These are phyloP conservation scores for Coccomyxa subellipsoidea DNA, from an alignment of 163 green algal genomes.

Conservation along the genomic window DNA sequence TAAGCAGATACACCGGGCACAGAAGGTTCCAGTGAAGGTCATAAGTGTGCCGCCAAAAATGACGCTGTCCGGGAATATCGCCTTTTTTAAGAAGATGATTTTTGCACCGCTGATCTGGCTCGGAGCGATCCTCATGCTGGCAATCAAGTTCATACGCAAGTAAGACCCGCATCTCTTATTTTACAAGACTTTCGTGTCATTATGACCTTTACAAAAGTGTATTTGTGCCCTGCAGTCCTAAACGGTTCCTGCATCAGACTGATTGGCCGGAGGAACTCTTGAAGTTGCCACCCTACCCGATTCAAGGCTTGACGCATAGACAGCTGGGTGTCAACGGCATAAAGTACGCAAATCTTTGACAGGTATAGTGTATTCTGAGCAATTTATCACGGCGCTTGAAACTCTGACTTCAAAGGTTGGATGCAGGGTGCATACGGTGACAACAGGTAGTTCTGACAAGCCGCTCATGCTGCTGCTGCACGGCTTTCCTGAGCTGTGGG, in stretches of 20 bases:
- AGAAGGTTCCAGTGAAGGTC: too few species aligned
- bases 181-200: not conserved
- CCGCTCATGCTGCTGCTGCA: conserved; percentile 71
- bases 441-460: conserved; percentile 19
- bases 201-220: not conserved
- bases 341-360: not conserved
- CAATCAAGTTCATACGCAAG: not conserved
- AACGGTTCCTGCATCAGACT: not conserved
- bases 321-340: not conserved
- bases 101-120: not conserved
- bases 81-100: not conserved
- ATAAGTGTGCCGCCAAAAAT: too few species aligned
- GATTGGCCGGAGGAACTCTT: not conserved
- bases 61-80: not conserved
- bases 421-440: conserved; percentile 23
- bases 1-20: too few species aligned
- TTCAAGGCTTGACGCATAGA: not conserved
- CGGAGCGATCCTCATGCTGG: not conserved
- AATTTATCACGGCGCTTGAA: not conserved
- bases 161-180: not conserved
- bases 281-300: not conserved
- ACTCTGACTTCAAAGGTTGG: not conserved
- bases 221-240: not conserved
- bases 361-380: not conserved
- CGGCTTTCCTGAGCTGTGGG: conserved; percentile 76